Evolutionary conservation across 768 basidiomycete species (phyloP).

Genomic region (Calocybe gangraenosa): DNA sequence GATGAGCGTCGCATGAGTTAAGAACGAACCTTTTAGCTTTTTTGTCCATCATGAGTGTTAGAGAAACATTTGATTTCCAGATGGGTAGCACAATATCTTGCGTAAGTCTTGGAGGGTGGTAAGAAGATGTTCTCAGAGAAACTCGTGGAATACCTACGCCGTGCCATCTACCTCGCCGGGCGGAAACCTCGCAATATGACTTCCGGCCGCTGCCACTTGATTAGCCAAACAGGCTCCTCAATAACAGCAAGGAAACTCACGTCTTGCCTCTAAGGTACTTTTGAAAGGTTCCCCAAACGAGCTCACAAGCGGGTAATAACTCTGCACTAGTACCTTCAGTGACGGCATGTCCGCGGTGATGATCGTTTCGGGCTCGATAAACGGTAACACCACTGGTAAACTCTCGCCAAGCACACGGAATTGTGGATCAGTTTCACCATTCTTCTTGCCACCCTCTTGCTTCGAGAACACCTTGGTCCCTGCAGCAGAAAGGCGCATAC

Average conservation of each 20-base stretch:
- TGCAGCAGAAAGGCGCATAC: constrained; percentile 84
- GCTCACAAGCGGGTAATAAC: constrained; percentile 77
- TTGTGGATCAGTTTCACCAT: constrained; percentile 36
- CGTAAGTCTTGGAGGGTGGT: constrained; percentile 44
- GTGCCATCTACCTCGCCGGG: constrained; percentile 48
- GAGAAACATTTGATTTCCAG: constrained; percentile 88
- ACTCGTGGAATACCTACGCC: constrained; percentile 38
- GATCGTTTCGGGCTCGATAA: constrained; percentile 61
- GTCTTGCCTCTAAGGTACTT: constrained; percentile 42
- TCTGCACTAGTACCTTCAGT: constrained; percentile 63
- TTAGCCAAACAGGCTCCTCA: neutral
- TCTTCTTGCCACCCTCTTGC: constrained; percentile 71
- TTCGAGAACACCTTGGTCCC: constrained; percentile 92
- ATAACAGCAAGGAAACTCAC: constrained; percentile 36
- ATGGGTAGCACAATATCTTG: constrained; percentile 87
- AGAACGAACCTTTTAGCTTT: constrained; percentile 81
- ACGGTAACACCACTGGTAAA: constrained; percentile 79
- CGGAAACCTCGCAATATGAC: constrained; percentile 67
- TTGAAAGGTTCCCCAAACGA: constrained; percentile 61
- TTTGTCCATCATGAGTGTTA: constrained; percentile 94
- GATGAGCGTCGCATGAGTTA: neutral
- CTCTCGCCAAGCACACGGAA: constrained; percentile 29
- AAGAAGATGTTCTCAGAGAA: neutral
- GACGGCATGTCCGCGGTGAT: constrained; percentile 51
- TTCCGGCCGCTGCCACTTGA: constrained; percentile 50